These are phyloP conservation scores for Nothophoma quercina DNA, from an alignment of 2,329 filamentous ascomycete genomes.

Conservation along the genomic window DNA sequence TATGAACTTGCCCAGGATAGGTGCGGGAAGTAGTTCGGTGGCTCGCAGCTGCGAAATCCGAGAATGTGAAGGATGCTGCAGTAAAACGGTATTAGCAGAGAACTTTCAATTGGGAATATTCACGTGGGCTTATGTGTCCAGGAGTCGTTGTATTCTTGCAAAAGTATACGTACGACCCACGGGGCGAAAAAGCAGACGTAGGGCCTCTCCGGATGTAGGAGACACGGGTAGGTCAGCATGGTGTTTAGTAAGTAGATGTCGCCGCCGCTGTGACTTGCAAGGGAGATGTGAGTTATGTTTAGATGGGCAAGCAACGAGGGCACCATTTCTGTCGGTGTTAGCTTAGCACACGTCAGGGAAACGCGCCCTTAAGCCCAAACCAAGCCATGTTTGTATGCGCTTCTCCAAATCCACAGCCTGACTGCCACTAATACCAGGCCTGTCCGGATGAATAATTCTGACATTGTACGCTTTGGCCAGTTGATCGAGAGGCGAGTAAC, in stretches of 20 bases:
- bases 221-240: slow-evolving; percentile 33
- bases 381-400: slow-evolving; percentile 38
- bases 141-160: no score
- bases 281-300: slow-evolving; percentile 38
- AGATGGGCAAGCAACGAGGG: slow-evolving; percentile 39
- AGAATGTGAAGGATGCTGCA: slow-evolving; percentile 35
- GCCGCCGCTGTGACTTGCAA: slow-evolving; percentile 45
- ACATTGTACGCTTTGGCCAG: slow-evolving; percentile 36
- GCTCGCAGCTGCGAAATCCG: slow-evolving; percentile 28
- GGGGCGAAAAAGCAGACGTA: slow-evolving; percentile 44
- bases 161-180: slow-evolving; percentile 33
- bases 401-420: slow-evolving; percentile 34
- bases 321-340: slow-evolving; percentile 36
- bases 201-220: slow-evolving; percentile 36
- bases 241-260: slow-evolving; percentile 42
- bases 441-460: slow-evolving; percentile 41
- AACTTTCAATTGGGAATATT: not conserved
- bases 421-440: slow-evolving; percentile 40
- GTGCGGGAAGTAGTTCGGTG: slow-evolving; percentile 35
- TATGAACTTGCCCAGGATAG: slow-evolving; percentile 35
- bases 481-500: slow-evolving; percentile 37
- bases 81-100: not conserved
- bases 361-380: slow-evolving; percentile 14
- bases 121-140: no score
- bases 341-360: not conserved